These are phyloP conservation scores for Vigna angularis DNA, from an alignment of 306 rosid species.

Conservation along the genomic window DNA sequence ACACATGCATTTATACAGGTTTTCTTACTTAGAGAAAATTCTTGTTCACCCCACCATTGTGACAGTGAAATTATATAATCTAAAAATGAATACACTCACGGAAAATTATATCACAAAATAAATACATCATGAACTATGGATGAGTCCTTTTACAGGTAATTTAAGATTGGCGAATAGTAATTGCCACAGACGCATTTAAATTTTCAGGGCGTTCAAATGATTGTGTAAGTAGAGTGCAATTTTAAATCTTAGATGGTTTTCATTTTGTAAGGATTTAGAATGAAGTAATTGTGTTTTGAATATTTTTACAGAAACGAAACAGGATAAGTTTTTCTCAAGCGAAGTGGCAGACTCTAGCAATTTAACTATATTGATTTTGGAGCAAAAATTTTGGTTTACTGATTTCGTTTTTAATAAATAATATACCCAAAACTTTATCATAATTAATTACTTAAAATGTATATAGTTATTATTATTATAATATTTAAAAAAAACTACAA, in stretches of 20 bases:
- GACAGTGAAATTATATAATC: constrained; percentile 33
- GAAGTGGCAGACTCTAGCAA: too few relatives aligned
- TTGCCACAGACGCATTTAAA: not conserved
- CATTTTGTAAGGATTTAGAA: not conserved
- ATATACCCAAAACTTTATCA: too few relatives aligned
- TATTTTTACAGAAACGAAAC: not conserved
- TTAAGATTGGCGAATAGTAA: constrained; percentile 36
- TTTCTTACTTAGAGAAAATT: constrained; percentile 33
- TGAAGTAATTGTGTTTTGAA: not conserved
- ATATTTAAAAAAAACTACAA: too few relatives aligned
- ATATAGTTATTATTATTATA: too few relatives aligned
- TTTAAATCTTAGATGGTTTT: not conserved
- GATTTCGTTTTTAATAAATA: too few relatives aligned
- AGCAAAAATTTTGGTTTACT: too few relatives aligned
- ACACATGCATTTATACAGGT: constrained; percentile 34
- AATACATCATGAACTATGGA: constrained; percentile 18
- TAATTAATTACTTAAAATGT: too few relatives aligned
- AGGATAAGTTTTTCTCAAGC: not conserved
- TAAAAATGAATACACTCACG: constrained; percentile 29
- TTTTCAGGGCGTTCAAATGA: not conserved
- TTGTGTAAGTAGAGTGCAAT: not conserved
- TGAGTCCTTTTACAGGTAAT: constrained; percentile 14
- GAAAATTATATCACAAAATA: not conserved
- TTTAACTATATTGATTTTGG: too few relatives aligned
- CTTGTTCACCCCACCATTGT: constrained; percentile 19